These are phyloP conservation scores for Candida schatavii DNA, from an alignment of 805 yeast genomes.

Conservation along the genomic window DNA sequence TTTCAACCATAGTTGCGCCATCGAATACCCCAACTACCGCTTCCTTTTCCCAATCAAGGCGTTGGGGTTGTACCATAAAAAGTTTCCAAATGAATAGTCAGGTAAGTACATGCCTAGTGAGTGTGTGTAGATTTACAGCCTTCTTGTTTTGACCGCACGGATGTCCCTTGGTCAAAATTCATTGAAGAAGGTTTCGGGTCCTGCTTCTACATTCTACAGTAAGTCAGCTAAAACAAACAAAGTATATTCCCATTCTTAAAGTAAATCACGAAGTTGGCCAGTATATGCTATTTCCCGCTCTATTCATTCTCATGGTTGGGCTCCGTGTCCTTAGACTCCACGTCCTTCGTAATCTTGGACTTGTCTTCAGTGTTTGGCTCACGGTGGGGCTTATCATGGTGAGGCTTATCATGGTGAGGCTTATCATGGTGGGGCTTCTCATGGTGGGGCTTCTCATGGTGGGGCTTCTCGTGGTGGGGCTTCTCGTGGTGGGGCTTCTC, in stretches of 20 bases:
- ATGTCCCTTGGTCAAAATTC: too few relatives aligned
- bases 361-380: not conserved
- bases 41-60: conserved; percentile 92
- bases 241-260: too few relatives aligned
- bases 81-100: too few relatives aligned
- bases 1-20: conserved; percentile 86
- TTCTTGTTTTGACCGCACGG: too few relatives aligned
- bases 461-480: not conserved
- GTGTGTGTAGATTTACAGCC: too few relatives aligned
- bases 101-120: too few relatives aligned
- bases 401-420: not conserved
- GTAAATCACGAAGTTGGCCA: not conserved
- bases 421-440: not conserved
- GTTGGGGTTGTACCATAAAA: conserved; percentile 60
- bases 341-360: not conserved
- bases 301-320: not conserved
- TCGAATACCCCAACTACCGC: conserved; percentile 93
- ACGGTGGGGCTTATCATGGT: not conserved
- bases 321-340: not conserved
- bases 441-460: not conserved
- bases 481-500: not conserved
- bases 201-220: too few relatives aligned
- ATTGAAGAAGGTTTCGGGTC: too few relatives aligned
- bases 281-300: not conserved
- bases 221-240: too few relatives aligned